Evolutionary conservation across 1,284 basidiomycete genomes (phyloP).

Genomic region (Chiua sp.): DNA sequence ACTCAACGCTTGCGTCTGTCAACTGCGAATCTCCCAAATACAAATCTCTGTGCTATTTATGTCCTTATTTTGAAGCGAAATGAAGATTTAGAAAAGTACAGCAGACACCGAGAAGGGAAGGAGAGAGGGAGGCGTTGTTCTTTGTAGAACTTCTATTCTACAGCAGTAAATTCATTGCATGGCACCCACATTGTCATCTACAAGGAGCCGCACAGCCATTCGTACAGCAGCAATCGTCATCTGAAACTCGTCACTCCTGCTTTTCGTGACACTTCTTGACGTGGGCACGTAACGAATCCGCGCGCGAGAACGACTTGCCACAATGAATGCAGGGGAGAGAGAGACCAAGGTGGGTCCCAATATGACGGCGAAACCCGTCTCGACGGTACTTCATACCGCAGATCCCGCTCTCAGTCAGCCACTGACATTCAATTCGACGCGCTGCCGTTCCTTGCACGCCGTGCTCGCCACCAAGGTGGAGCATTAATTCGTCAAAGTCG

Average conservation of each 20-base stretch:
- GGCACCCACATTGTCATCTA: background rate
- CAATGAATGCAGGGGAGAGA: slow-evolving; percentile 6
- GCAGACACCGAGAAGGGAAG: background rate
- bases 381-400: slow-evolving; percentile 6
- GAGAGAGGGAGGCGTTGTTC: background rate
- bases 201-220: background rate
- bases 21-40: no score
- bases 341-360: background rate
- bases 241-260: background rate
- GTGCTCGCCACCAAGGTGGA: background rate
- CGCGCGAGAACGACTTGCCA: slow-evolving; percentile 11
- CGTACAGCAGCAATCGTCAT: background rate
- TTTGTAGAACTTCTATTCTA: background rate
- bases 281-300: slow-evolving; percentile 12
- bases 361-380: slow-evolving; percentile 7
- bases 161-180: background rate
- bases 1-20: background rate
- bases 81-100: background rate
- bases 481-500: background rate
- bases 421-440: slow-evolving; percentile 1
- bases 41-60: no score
- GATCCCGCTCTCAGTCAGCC: background rate
- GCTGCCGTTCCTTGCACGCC: background rate
- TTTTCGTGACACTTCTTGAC: background rate
- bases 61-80: no score